Base-by-base conservation (phyloP, 768 basidiomycete genomes). In the Rhodotorula graminis region DNA sequence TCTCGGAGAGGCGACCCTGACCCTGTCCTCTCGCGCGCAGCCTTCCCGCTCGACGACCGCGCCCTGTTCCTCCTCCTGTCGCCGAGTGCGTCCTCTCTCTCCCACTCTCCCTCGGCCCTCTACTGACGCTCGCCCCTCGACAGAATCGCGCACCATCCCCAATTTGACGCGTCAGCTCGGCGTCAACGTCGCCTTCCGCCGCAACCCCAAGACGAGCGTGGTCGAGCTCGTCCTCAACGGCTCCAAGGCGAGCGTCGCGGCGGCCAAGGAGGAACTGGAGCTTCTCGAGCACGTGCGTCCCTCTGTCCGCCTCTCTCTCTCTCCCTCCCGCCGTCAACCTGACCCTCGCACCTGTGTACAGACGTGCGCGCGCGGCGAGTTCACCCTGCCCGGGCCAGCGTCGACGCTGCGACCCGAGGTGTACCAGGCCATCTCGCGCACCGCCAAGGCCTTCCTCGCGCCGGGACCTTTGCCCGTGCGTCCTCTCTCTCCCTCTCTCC, bases 51-150 rank as follows among this genome's bases (percentile, higher is more conserved):
- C n/a, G 52, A 60, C n/a, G 61, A 72, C 37, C 57, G 65, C 23
- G 57, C 56, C 10, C 61, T 75, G 11, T 75, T 75, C 74, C 60
- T 75, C 31, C 64, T 75, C 33, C 61, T 75, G 8, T 69, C 70
- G 1, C 74, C 74, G 0, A 65, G 74, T 75, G 15, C 25, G 72
- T 67, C 21, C 19, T 29, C 25, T 42, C 25, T 3, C 5, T 52
- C 50, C 33, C 58, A 6, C 33, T 2, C 29, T 27, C 59, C 14
- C 60, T 27, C n/a, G 60, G n/a, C 9, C 56, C 16, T 3, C 2
- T 9, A 4, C 49, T 56, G 33, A 57, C n/a, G n/a, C 14, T 4
- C 0, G 37, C 12, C 12, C 14, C 16, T 15, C 60, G 11, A 23
- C 64, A 74, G 69, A 70, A 1, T 74, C 69, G 10, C 61, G 52